Conservation (phyloP, 805 yeast genomes). For the Kazachstania africana region DNA sequence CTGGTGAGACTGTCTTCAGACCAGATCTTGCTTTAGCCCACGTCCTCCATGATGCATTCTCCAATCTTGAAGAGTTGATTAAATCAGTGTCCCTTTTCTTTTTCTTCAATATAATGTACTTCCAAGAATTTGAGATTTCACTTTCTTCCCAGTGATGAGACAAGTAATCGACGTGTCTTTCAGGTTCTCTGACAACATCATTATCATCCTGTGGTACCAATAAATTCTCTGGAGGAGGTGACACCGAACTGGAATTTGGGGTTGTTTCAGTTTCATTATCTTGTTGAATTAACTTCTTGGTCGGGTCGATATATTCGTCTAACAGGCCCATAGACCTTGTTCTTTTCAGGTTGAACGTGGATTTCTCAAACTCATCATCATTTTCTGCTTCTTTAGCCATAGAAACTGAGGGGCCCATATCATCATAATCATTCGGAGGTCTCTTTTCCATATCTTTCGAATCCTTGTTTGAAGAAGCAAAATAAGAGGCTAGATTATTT, state of each 20-base stretch:
- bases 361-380: conserved; percentile 55
- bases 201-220: conserved; percentile 69
- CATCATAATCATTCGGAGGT: conserved; percentile 13
- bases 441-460: not conserved
- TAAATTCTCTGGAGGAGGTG: conserved; percentile 25
- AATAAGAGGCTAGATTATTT: conserved; percentile 20
- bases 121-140: conserved; percentile 92
- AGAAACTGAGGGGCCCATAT: conserved; percentile 31
- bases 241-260: conserved; percentile 21
- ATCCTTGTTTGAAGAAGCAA: conserved; percentile 6
- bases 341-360: conserved; percentile 65
- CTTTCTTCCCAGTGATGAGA: conserved; percentile 93
- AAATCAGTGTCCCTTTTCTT: conserved; percentile 46
- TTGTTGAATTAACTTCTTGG: conserved; percentile 27
- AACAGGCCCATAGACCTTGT: conserved; percentile 74
- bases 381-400: conserved; percentile 57
- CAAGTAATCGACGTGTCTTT: conserved; percentile 85
- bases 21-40: conserved; percentile 89
- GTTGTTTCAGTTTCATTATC: conserved; percentile 4
- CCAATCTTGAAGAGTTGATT: conserved; percentile 70
- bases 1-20: conserved; percentile 76
- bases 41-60: conserved; percentile 93
- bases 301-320: conserved; percentile 53
- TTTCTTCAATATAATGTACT: conserved; percentile 65
- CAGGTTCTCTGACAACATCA: conserved; percentile 69